Evolutionary conservation across 345 rosid genomes (phyloP).

Genomic region (Eucalyptus marginata): DNA sequence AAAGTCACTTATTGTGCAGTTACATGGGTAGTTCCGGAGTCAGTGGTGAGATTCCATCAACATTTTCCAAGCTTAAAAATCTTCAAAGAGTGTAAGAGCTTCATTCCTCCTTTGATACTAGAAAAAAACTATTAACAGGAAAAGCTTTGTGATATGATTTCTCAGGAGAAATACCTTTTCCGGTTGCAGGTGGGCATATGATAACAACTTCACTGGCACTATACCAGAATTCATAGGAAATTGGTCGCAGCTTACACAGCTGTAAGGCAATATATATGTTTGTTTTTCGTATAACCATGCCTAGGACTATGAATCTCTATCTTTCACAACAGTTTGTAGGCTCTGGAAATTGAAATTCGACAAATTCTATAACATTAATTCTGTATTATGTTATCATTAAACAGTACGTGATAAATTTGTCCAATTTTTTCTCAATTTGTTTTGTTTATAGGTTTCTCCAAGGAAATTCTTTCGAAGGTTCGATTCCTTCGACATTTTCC

Average conservation of each 20-base stretch:
- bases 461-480: conserved; percentile 34
- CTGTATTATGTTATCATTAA: neutral
- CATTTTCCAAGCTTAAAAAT: neutral
- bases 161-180: neutral
- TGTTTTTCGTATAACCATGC: neutral
- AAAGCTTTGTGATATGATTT: neutral
- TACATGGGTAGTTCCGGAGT: neutral
- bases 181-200: neutral
- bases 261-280: neutral
- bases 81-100: neutral
- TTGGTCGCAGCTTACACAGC: neutral
- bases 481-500: conserved; percentile 28
- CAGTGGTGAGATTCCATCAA: neutral
- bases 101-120: neutral
- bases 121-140: neutral
- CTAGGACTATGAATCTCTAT: neutral
- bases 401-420: neutral
- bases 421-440: neutral
- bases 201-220: neutral
- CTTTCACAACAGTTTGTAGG: neutral
- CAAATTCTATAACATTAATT: neutral
- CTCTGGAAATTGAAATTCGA: neutral
- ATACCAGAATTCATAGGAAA: neutral
- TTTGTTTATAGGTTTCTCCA: neutral
- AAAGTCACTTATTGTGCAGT: neutral